Evolutionary conservation across 192 early-diverging fungal species (phyloP).

Genomic region (Allomyces arbusculus): DNA sequence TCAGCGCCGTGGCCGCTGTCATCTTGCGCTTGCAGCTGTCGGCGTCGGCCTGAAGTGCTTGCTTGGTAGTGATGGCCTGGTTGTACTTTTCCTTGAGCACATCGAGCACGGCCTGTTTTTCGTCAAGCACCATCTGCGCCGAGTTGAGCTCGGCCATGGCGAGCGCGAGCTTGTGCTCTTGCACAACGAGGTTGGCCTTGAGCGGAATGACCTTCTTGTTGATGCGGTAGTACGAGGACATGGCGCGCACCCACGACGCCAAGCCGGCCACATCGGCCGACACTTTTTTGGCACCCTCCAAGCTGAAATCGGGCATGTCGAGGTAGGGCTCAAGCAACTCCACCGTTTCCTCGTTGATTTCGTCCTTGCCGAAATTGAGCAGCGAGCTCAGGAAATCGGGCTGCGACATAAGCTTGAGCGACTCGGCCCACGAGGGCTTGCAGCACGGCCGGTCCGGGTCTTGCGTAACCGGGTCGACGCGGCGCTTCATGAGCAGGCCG

Average conservation of each 20-base stretch:
- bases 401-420: slow-evolving; percentile 69
- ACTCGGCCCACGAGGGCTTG: slow-evolving; percentile 68
- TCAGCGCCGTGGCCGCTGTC: slow-evolving; percentile 63
- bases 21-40: slow-evolving; percentile 79
- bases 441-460: slow-evolving; percentile 37
- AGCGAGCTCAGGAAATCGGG: slow-evolving; percentile 96
- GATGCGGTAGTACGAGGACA: slow-evolving; percentile 80
- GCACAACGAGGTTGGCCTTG: slow-evolving; percentile 65
- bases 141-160: slow-evolving; percentile 46
- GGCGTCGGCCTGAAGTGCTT: slow-evolving; percentile 80
- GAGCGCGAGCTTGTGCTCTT: slow-evolving; percentile 57
- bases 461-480: slow-evolving; percentile 35
- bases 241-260: slow-evolving; percentile 93
- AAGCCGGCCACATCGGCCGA: slow-evolving; percentile 94
- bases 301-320: slow-evolving; percentile 69
- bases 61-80: slow-evolving; percentile 72
- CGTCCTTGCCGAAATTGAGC: slow-evolving; percentile 83
- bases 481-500: slow-evolving; percentile 76
- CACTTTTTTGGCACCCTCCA: slow-evolving; percentile 83
- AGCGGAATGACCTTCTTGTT: slow-evolving; percentile 86
- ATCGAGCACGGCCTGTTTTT: slow-evolving; percentile 68
- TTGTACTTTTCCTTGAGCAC: slow-evolving; percentile 93
- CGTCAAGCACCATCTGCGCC: slow-evolving; percentile 56
- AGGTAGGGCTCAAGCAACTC: slow-evolving; percentile 67
- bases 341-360: slow-evolving; percentile 48